Percentiles rank a stretch among this genome's conserved stretches.
These are phyloP conservation scores for Chrysanthemum makinoi DNA, from an alignment of 129 eudicot species.

Conservation along the genomic window DNA sequence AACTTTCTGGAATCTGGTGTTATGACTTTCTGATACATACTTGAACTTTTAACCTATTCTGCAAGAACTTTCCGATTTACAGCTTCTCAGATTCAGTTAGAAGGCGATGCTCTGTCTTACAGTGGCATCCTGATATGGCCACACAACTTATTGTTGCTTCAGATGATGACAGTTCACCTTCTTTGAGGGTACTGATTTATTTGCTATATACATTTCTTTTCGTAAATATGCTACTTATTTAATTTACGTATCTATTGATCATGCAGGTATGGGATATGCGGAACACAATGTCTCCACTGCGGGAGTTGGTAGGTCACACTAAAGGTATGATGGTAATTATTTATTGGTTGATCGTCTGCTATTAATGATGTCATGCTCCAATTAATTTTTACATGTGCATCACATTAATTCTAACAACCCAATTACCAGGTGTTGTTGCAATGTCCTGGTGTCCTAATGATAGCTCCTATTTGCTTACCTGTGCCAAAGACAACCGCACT, in stretches of 20 bases:
- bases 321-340: slow-evolving; percentile 53
- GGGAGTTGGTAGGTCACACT: slow-evolving; percentile 87
- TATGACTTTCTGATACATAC: slow-evolving; percentile 6
- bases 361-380: background rate
- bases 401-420: slow-evolving; percentile 4
- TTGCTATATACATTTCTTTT: background rate
- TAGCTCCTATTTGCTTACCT: slow-evolving; percentile 88
- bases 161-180: slow-evolving; percentile 87
- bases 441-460: slow-evolving; percentile 99
- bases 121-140: slow-evolving; percentile 95
- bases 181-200: slow-evolving; percentile 58
- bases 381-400: background rate
- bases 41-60: slow-evolving; percentile 1
- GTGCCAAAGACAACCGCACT: slow-evolving; percentile 97
- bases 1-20: slow-evolving; percentile 12
- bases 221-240: background rate
- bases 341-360: background rate
- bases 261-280: slow-evolving; percentile 97
- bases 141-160: slow-evolving; percentile 93
- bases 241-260: slow-evolving; percentile 13
- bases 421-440: slow-evolving; percentile 81
- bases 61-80: slow-evolving; percentile 25
- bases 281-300: slow-evolving; percentile 80
- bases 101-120: slow-evolving; percentile 96
- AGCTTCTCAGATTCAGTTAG: slow-evolving; percentile 79